Conservation (phyloP, 345 rosid species). For the Sisymbrium irio region DNA sequence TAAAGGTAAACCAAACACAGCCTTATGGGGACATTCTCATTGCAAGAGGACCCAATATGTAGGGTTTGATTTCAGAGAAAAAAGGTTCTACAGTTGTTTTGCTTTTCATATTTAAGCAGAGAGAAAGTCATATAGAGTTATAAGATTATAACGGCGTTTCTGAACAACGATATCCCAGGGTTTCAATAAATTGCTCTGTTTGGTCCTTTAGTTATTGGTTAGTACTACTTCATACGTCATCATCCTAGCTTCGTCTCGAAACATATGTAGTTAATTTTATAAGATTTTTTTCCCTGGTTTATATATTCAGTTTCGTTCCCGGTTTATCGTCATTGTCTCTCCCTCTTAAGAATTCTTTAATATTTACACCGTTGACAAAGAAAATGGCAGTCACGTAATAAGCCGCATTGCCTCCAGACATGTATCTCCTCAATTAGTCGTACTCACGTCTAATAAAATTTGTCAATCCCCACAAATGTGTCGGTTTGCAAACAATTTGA, state of each 20-base stretch:
- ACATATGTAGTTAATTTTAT: not conserved
- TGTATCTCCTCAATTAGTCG: slow-evolving; percentile 10
- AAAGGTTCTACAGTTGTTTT: not conserved
- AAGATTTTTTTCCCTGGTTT: not conserved
- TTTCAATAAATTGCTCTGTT: not conserved
- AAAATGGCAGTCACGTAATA: slow-evolving; percentile 35
- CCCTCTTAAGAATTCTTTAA: not conserved
- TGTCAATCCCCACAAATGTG: not conserved
- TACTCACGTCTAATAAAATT: slow-evolving; percentile 27
- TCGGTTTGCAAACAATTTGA: not conserved
- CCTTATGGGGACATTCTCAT: slow-evolving; percentile 78
- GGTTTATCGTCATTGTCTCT: not conserved
- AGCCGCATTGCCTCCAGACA: slow-evolving; percentile 19
- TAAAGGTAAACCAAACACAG: slow-evolving; percentile 53
- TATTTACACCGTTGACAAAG: slow-evolving; percentile 28
- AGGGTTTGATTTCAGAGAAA: slow-evolving; percentile 5
- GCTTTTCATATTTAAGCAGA: not conserved
- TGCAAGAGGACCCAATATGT: slow-evolving; percentile 66
- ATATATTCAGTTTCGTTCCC: not conserved
- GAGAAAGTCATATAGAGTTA: not conserved
- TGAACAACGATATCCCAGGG: not conserved
- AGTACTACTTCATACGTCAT: not conserved
- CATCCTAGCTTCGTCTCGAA: not conserved
- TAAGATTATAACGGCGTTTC: not conserved
- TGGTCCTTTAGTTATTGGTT: not conserved